Evolutionary conservation across 192 early-diverging fungal species (phyloP), one percentile per base, ranked within the genome.

Genomic region (Backusella australiensis): DNA sequence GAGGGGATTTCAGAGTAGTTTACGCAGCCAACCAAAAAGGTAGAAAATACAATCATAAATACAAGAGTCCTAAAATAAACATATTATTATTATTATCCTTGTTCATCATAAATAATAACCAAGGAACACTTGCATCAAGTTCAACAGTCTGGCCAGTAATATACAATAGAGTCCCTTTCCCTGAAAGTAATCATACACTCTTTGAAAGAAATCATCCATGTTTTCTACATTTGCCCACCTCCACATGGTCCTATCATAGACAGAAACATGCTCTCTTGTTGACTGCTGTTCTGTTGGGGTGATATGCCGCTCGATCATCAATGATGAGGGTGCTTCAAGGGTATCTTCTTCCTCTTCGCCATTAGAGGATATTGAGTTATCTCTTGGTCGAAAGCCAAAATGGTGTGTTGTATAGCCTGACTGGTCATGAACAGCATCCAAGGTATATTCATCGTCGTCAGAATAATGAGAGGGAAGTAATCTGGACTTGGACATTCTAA

Each of bases 101-200:
- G 11, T 12, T 39, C 38, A 3, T n/a, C 5, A 49, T 49, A 49
- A 49, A 49, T 7, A 49, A n/a, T 15, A 15, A 49, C 17, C 17
- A 49, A n/a, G 14, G n/a, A 49, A 49, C 19, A 89, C 90, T 86
- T 86, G 93, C 90, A 96, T 74, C 67, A 98, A 84, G 75, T 96
- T 95, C 44, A 95, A 81, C 7, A 92, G 74, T 38, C 93, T 84
- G 26, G 89, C 85, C 17, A 99, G 81, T 21, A 98, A 77, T 19
- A 99, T 95, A 44, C 90, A 93, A 73, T 89, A 86, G 63, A 94
- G 85, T 11, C 98, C 98, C 78, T 97, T 96, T 56, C 96, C 96
- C 1, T 82, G 84, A 76, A 93, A 99, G 83, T 98, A 98, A 12
- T 86, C 74, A 77, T 99, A 99, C 21, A 97, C 91, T 41, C 78